Evolutionary conservation across 306 rosid genomes (phyloP), one percentile per base, ranked within the genome.

Genomic region (Trifolium dubium): DNA sequence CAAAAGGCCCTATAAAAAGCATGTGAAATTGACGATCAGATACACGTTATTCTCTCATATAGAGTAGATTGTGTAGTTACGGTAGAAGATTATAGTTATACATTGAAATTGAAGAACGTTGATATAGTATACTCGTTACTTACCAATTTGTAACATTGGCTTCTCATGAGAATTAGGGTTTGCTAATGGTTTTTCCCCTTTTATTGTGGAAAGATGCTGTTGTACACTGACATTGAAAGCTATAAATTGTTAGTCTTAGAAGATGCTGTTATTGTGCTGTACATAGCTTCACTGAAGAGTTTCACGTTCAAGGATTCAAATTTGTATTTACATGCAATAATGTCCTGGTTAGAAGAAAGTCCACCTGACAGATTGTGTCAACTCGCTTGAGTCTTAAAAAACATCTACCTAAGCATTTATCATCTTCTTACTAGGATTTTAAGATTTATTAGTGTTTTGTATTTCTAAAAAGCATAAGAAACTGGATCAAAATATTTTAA

Each of bases 1-100:
- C 99, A 94, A 53, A 94, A 86, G 96, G 99, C 99, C 74, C 83
- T 92, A 46, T 92, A 82, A 87, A 82, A 87, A 77, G 77, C 74
- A 69, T 62, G 44, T 40, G 53, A 62, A 76, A 55, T 58, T 49
- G 65, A 53, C 64, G 40, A 74, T 71, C 61, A 10, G 56, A 63
- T 65, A 69, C 61, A 75, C 35, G 1, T 50, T 77, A 35, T 49
- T 72, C 65, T 74, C 79, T n/a, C n/a, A 51, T 43, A 49, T 53
- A 50, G 81, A 34, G 34, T 40, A 74, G 64, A 62, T 54, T 44
- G 11, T 87, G 86, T 81, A 80, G 71, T 69, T 69, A 51, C 63
- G 78, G 89, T 87, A 85, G 79, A 88, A 58, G 78, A 8, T 80
- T 80, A 65, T 67, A 83, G 83, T 5, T 81, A 69, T 72, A 84